Base-by-base conservation (phyloP, 345 rosid genomes). In the Raphanus sativus region DNA sequence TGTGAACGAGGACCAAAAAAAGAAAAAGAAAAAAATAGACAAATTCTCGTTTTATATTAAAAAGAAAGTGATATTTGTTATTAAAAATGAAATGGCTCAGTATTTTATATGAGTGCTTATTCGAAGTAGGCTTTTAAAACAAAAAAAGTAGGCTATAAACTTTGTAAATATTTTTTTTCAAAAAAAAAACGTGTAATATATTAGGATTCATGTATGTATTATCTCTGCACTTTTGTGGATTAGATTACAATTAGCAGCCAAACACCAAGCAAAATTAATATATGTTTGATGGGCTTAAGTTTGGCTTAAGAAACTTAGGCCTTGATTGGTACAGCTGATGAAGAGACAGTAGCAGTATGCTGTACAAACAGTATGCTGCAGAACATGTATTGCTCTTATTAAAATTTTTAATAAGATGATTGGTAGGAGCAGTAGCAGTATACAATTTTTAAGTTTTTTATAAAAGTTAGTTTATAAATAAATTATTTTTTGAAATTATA, bases 41-140 rank as follows among this genome's bases (percentile, higher is more conserved):
- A 8, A n/a, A 61, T 60, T 68, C 54, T 68, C 55, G 2, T 45
- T 48, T 75, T 60, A 21, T 24, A 32, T n/a, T 68, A 45, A 48
- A 33, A 69, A 25, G 62, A 61, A 32, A 60, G 45, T 52, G 45
- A 62, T 21, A 21, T 21, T n/a, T 21, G 21, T 21, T 21, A 21
- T 21, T 21, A 21, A 21, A 21, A 21, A 21, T 21, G 21, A 21
- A 21, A n/a, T n/a, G 16, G 11, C 60, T 40, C 36, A 15, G 15
- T 16, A 26, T 26, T 17, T 34, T 17, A 9, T 17, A 8, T 62
- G 26, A 16, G 38, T n/a, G 30, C 55, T 65, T 13, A 26, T 66
- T 36, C 21, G 12, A 66, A 42, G n/a, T 25, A 42, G 15, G 21
- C n/a, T n/a, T n/a, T 2, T 36, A 21, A 21, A 21, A 21, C 0